These are phyloP conservation scores for Fraxinus latifolia DNA, from an alignment of 305 asterid species.

Conservation along the genomic window DNA sequence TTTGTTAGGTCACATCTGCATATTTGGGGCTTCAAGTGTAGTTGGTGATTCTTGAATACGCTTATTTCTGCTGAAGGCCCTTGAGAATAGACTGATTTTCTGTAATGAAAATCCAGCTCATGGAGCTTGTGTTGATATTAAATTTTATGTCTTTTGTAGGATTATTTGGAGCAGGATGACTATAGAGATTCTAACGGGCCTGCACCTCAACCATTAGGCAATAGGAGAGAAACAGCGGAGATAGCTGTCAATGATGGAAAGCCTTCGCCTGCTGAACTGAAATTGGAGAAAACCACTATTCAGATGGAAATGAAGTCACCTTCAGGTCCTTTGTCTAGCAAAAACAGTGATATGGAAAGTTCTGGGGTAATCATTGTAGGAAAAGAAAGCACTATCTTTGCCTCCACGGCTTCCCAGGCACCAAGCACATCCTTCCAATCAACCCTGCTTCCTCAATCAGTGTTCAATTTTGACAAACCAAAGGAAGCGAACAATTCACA, in stretches of 20 bases:
- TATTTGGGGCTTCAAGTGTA: neutral
- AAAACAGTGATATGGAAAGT: slow-evolving; percentile 25
- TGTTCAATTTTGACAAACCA: slow-evolving; percentile 31
- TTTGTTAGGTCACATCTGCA: neutral
- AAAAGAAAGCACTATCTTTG: slow-evolving; percentile 24
- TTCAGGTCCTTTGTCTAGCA: slow-evolving; percentile 20
- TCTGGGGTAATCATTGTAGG: slow-evolving; percentile 20
- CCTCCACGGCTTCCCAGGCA: slow-evolving; percentile 26
- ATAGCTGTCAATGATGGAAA: slow-evolving; percentile 24
- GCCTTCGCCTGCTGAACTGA: slow-evolving; percentile 29
- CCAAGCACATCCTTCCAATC: slow-evolving; percentile 24
- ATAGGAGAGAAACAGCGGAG: slow-evolving; percentile 26
- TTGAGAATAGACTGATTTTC: neutral
- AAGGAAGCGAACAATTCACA: slow-evolving; percentile 32
- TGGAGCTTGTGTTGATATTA: neutral
- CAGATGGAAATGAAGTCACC: slow-evolving; percentile 31
- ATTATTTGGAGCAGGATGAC: slow-evolving; percentile 42
- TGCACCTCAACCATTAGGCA: slow-evolving; percentile 29
- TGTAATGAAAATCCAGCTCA: neutral
- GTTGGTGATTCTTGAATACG: neutral
- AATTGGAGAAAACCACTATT: slow-evolving; percentile 19
- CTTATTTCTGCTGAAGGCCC: neutral
- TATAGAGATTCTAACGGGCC: slow-evolving; percentile 37
- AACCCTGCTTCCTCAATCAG: slow-evolving; percentile 22
- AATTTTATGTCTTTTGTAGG: slow-evolving; percentile 35